Conservation (phyloP, 768 basidiomycete genomes). For the Mycena olivaceomarginata region DNA sequence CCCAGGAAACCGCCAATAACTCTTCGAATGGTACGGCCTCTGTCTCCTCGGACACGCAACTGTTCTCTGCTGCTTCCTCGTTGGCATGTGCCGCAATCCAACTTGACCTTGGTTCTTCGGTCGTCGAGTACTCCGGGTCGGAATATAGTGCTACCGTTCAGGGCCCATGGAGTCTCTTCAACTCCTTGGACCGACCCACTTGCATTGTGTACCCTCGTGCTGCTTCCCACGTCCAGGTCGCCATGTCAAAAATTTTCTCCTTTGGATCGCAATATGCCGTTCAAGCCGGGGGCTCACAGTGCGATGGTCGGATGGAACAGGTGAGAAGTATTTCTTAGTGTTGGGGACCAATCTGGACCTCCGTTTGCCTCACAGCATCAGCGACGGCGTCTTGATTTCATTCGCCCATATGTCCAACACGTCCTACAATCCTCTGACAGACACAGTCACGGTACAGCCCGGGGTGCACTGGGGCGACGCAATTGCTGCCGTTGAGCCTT, state of each 20-base stretch:
- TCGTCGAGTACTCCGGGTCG: conserved; percentile 36
- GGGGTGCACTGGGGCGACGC: conserved; percentile 64
- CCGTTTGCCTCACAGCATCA: not conserved
- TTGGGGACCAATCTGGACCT: no score
- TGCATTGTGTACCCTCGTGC: conserved; percentile 61
- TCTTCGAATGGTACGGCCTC: no score
- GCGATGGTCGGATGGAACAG: conserved; percentile 55
- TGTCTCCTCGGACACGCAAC: no score
- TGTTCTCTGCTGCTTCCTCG: not conserved
- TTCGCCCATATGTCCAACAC: conserved; percentile 55
- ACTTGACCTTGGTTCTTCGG: not conserved
- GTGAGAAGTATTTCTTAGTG: not conserved
- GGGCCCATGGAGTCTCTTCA: conserved; percentile 60
- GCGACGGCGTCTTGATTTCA: conserved; percentile 59
- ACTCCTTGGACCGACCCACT: conserved; percentile 54
- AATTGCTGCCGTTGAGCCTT: conserved; percentile 52
- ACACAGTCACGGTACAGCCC: conserved; percentile 62
- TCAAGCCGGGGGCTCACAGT: conserved; percentile 64
- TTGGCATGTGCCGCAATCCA: conserved; percentile 15
- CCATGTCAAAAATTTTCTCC: conserved; percentile 61
- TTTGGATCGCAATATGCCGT: conserved; percentile 62
- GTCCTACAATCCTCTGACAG: conserved; percentile 57
- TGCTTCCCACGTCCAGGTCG: conserved; percentile 56
- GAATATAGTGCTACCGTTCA: conserved; percentile 34
- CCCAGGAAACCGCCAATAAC: no score